Conservation (phyloP, 2,329 filamentous ascomycete genomes). For the Pseudopithomyces chartarum region DNA sequence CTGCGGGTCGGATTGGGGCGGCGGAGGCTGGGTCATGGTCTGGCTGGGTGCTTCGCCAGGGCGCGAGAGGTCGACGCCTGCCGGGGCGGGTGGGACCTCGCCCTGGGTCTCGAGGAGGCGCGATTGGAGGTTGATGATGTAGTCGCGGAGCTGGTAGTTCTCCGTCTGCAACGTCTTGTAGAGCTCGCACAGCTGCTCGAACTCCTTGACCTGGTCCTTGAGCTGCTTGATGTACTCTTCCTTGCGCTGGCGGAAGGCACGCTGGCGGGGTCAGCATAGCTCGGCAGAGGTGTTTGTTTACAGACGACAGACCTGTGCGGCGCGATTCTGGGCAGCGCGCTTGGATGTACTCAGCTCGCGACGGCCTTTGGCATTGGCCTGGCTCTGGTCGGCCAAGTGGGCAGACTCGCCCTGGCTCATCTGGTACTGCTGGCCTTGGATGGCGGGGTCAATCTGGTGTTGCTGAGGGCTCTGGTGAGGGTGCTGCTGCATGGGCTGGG, state of each 20-base stretch:
- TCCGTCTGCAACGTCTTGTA: constrained; percentile 84
- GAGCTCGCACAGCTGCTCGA: constrained; percentile 72
- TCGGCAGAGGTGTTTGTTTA: not conserved
- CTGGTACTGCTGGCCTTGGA: constrained; percentile 56
- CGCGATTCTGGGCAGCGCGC: constrained; percentile 93
- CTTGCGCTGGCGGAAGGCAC: constrained; percentile 95
- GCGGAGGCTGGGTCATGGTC: constrained; percentile 26
- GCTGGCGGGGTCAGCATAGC: constrained; percentile 57
- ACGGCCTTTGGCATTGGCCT: constrained; percentile 63
- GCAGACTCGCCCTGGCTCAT: constrained; percentile 54
- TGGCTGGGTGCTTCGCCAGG: constrained; percentile 41
- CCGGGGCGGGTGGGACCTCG: constrained; percentile 82
- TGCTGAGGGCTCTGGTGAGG: constrained; percentile 51
- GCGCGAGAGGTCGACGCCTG: constrained; percentile 73
- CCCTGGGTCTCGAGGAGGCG: constrained; percentile 81
- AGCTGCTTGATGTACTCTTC: constrained; percentile 98
- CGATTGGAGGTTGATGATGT: constrained; percentile 88
- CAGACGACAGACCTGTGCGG: constrained; percentile 75
- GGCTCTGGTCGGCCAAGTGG: constrained; percentile 49
- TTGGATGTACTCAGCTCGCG: constrained; percentile 94
- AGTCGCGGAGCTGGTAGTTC: constrained; percentile 89
- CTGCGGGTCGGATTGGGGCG: constrained; percentile 21
- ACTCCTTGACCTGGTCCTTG: constrained; percentile 89
- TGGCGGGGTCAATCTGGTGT: constrained; percentile 64
- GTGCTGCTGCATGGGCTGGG: constrained; percentile 31